phyloP scores from a whole-genome alignment of 2,329 filamentous ascomycete species.

The Hypoxylon sp. region DNA sequence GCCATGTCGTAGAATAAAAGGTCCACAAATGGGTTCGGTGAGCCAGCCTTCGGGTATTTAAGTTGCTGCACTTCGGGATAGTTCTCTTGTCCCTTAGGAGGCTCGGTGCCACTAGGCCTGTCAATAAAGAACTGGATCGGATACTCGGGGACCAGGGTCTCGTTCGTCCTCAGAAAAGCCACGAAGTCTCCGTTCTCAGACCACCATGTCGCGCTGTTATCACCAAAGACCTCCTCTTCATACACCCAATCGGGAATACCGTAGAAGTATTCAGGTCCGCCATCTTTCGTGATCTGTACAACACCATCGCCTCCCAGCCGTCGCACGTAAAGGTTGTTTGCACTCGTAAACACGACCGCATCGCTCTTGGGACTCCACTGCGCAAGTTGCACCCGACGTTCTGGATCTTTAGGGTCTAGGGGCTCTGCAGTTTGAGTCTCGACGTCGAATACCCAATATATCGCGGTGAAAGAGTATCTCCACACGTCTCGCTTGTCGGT shows the following conservation, averaged over 20 bases:
- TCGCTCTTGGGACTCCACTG: slow-evolving; percentile 91
- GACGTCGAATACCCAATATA: slow-evolving; percentile 95
- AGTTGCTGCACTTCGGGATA: slow-evolving; percentile 93
- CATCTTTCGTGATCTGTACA: slow-evolving; percentile 85
- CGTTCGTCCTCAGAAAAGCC: slow-evolving; percentile 93
- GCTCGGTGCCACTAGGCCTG: slow-evolving; percentile 81
- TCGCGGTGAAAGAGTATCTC: slow-evolving; percentile 88
- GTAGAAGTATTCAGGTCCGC: slow-evolving; percentile 91
- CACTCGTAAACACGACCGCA: slow-evolving; percentile 87
- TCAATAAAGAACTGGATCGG: slow-evolving; percentile 95
- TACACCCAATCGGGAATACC: slow-evolving; percentile 99
- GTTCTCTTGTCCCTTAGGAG: slow-evolving; percentile 80
- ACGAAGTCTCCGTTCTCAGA: slow-evolving; percentile 89
- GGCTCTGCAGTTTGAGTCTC: slow-evolving; percentile 82
- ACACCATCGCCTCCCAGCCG: slow-evolving; percentile 71
- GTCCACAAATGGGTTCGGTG: slow-evolving; percentile 91
- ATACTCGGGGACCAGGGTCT: slow-evolving; percentile 91
- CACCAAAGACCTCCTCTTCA: slow-evolving; percentile 84
- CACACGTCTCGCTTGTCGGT: slow-evolving; percentile 83
- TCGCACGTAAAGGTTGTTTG: slow-evolving; percentile 92
- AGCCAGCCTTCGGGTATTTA: slow-evolving; percentile 97
- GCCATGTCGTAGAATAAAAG: slow-evolving; percentile 89
- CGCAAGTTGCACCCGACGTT: slow-evolving; percentile 83
- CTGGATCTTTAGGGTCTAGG: slow-evolving; percentile 77
- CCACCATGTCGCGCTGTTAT: slow-evolving; percentile 94